phyloP scores from a whole-genome alignment of 148 eudicot species.

The Gaultheria prostrata region DNA sequence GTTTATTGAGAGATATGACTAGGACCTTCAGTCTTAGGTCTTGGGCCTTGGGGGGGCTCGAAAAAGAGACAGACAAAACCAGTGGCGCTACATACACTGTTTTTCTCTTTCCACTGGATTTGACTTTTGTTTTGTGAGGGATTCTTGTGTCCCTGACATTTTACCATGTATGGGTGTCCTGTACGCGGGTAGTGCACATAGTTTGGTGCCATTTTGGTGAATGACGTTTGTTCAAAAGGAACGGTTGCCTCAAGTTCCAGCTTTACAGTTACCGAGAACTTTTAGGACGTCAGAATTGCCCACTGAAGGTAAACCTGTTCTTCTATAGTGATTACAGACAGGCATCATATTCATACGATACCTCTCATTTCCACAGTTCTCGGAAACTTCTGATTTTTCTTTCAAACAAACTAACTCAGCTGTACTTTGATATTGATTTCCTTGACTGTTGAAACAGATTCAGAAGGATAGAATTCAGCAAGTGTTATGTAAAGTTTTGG shows the following conservation, averaged over 20 bases:
- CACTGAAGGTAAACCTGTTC: not conserved
- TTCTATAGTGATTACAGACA: not conserved
- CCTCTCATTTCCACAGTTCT: not conserved
- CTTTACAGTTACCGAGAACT: not conserved
- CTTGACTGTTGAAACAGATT: slow-evolving; percentile 37
- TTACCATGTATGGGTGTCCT: not conserved
- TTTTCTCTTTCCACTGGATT: not conserved
- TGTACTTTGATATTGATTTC: not conserved
- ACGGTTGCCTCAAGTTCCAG: not conserved
- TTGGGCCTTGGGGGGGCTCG: not conserved
- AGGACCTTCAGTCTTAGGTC: not conserved
- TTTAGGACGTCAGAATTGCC: not conserved
- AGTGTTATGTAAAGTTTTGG: slow-evolving; percentile 64
- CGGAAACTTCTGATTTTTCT: not conserved
- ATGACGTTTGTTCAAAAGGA: not conserved
- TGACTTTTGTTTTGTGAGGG: too few species aligned
- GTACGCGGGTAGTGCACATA: not conserved
- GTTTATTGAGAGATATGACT: not conserved
- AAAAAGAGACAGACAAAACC: not conserved
- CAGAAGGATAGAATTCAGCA: slow-evolving; percentile 53
- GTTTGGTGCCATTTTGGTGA: not conserved
- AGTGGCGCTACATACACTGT: not conserved
- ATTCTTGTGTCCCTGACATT: not conserved
- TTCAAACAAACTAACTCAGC: not conserved
- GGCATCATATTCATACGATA: not conserved